Evolutionary conservation across 495 filamentous ascomycete species (phyloP), one percentile per base, ranked within the genome.

Genomic region (Neurospora sp.): DNA sequence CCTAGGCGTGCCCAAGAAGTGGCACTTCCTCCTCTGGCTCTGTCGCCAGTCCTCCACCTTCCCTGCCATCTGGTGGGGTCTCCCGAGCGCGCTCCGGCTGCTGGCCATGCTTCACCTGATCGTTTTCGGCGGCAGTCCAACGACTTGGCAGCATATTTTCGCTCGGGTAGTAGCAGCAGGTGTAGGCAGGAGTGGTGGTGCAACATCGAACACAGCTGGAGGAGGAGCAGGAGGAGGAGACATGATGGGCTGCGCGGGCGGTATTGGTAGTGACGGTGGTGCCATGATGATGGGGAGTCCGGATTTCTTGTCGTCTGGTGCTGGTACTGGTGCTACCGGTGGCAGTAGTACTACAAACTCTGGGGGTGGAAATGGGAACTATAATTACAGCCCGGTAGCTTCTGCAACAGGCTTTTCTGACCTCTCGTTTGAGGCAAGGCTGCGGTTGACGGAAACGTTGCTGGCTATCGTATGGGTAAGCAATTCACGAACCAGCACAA

Each of bases 391-490:
- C 14, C 71, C 62, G 62, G 20, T n/a, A 71, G 20, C 40, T 27
- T 18, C 74, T 10, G 39, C 69, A 48, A 76, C 62, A 69, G 42
- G 69, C 72, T 75, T 74, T 35, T 74, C 69, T 39, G 74, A 76
- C 27, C 72, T 76, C 48, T 62, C 75, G 11, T 78, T 81, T 66
- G 79, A 82, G 71, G 75, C 78, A 46, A 74, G 79, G 27, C 74
- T 93, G 77, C 85, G 88, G 76, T 86, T 93, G 62, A 93, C 90
- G 40, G 93, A 96, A 84, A 90, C 94, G 59, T 88, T 90, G 76
- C 85, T 96, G 81, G 93, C 92, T 69, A 89, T 91, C 75, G 87
- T 94, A 81, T 96, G 93, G 93, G 93, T 94, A 87, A 79, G 90
- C 86, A 69, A 4, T 46, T 41, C 42, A 27, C 48, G 46, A 72